These are phyloP conservation scores for Kodamaea fungicola DNA, from an alignment of 1,139 yeast species.

Conservation along the genomic window DNA sequence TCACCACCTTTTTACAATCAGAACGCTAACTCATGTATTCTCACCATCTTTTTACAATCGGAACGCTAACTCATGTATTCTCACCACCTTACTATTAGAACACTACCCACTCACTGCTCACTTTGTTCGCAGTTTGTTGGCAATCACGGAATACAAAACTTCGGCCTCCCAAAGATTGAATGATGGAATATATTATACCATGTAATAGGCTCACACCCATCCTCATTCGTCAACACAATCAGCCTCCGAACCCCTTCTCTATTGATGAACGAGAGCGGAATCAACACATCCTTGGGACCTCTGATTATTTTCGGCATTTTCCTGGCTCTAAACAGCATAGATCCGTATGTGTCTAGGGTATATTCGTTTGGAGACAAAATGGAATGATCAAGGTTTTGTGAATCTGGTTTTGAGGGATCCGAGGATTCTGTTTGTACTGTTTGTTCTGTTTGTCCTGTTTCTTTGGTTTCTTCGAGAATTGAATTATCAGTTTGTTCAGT, in stretches of 20 bases:
- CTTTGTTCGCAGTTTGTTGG: neutral
- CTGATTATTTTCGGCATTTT: neutral
- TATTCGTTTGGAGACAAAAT: too few relatives aligned
- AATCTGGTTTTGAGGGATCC: too few relatives aligned
- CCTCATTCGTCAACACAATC: constrained; percentile 11
- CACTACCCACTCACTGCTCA: too few relatives aligned
- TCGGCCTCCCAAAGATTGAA: constrained; percentile 46
- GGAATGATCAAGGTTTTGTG: too few relatives aligned
- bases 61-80: too few relatives aligned
- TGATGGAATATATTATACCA: constrained; percentile 50
- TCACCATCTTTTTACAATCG: too few relatives aligned
- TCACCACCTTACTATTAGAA: too few relatives aligned
- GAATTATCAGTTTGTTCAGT: too few relatives aligned
- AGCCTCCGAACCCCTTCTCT: neutral
- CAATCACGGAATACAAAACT: constrained; percentile 29
- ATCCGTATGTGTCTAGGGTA: too few relatives aligned
- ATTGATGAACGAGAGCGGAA: neutral
- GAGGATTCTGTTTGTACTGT: constrained; percentile 3
- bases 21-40: too few relatives aligned
- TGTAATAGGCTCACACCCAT: constrained; percentile 42
- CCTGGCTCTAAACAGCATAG: too few relatives aligned
- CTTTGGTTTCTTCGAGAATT: constrained; percentile 1
- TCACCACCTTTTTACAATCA: too few relatives aligned
- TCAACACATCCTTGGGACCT: constrained; percentile 5
- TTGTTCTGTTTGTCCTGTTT: constrained; percentile 1